A percentile compares a stretch with the other conserved stretches of the same genome.
Conservation (phyloP, 73 alveolate species). For the Halteria grandinella region DNA sequence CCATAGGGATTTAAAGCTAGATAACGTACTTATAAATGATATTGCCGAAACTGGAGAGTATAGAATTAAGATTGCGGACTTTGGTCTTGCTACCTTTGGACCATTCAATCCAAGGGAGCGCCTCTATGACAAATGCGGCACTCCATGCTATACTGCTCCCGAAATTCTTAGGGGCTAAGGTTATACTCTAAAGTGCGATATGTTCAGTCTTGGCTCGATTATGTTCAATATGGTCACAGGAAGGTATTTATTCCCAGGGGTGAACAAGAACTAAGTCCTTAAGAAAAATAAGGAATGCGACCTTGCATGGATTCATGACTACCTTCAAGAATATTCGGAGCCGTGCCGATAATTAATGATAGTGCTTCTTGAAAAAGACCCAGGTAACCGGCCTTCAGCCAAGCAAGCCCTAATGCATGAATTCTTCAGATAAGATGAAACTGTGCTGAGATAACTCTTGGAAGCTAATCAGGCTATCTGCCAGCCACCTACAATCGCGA, state of each 20-base stretch:
- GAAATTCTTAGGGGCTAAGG: conserved; percentile 50
- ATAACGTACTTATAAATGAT: conserved; percentile 48
- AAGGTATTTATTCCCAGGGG: conserved; percentile 13
- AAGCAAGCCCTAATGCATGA: conserved; percentile 39
- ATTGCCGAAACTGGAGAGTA: conserved; percentile 19
- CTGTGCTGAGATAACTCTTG: no score
- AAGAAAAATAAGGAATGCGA: background rate
- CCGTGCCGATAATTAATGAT: background rate
- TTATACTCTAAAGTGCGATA: conserved; percentile 25
- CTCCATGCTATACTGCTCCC: conserved; percentile 74
- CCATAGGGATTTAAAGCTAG: conserved; percentile 67
- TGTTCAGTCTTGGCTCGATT: conserved; percentile 39
- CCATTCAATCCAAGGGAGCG: background rate
- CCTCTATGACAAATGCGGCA: conserved; percentile 50
- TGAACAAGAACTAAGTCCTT: background rate
- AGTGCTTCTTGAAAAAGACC: background rate
- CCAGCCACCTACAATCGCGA: no score
- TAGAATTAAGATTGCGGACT: conserved; percentile 70
- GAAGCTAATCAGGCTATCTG: no score
- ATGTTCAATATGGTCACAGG: conserved; percentile 41
- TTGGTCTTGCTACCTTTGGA: conserved; percentile 71
- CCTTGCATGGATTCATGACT: background rate
- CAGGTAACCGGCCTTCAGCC: conserved; percentile 13
- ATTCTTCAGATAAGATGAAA: no score
- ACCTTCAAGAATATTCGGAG: background rate